Evolutionary conservation across 1,284 basidiomycete genomes (phyloP), one percentile per base, ranked within the genome.

Genomic region (Moesziomyces sp.): DNA sequence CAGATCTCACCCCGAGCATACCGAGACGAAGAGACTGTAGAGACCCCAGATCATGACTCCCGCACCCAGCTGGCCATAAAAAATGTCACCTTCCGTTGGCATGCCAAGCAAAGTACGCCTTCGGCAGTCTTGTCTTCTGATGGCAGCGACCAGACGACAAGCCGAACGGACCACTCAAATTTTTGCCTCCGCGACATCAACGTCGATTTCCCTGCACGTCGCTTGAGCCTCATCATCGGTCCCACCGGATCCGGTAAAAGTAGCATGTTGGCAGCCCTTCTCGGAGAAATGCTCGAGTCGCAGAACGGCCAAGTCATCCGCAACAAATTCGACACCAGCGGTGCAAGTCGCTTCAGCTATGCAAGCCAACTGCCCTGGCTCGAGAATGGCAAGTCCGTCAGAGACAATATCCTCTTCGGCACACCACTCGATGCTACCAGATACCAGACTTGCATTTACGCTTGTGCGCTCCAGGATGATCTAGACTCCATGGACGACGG

Each of bases 1-100:
- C 38, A 13, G 3, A 14, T 35, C 19, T 16, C 5, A 0, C 5
- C 33, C 4, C 3, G 86, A 88, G 89, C 90, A 0, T 91, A 89
- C 53, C 60, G 53, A 28, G 59, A 52, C 45, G 52, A 48, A 78
- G 75, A 83, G 2, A 84, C 88, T 60, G 86, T 89, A 11, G 30
- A 33, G 30, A 11, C 30, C 13, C 30, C 30, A 45, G 91, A 88
- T 2, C 46, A 47, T 21, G 16, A 13, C 5, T 30, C 6, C 3
- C 19, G 14, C 14, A 3, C 30, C 7, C 58, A 58, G 51, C 65
- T 68, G 10, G 44, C 58, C 2, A 57, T 68, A 35, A 53, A 44
- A n/a, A 47, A 55, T 3, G 57, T 58, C 54, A 43, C 24, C 38
- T 68, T 68, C 44, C 33, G 28, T 23, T 68, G 65, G 65, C 58